Percentiles rank a stretch among this genome's conserved stretches.
phyloP scores from a whole-genome alignment of 2,329 filamentous ascomycete genomes.

The Venturia effusa region DNA sequence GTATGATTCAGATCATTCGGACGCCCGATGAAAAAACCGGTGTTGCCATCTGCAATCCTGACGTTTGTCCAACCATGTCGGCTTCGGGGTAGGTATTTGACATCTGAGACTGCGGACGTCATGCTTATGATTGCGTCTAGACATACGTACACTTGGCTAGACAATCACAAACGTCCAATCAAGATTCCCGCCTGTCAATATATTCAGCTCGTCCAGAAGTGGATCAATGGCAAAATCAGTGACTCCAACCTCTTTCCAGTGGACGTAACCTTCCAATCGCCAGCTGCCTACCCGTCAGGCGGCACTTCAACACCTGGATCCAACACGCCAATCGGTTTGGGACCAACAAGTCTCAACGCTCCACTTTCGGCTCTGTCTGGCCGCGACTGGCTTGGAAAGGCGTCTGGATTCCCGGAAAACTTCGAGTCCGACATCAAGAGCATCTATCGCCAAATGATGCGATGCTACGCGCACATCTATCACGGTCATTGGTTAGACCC shows the following conservation, averaged over 20 bases:
- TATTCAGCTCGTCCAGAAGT: slow-evolving; percentile 90
- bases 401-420: slow-evolving; percentile 54
- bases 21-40: slow-evolving; percentile 70
- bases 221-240: slow-evolving; percentile 93
- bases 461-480: slow-evolving; percentile 43
- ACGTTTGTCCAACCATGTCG: slow-evolving; percentile 82
- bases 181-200: slow-evolving; percentile 90
- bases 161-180: slow-evolving; percentile 74
- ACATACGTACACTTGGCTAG: slow-evolving; percentile 93
- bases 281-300: slow-evolving; percentile 40
- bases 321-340: slow-evolving; percentile 33
- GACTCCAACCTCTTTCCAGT: slow-evolving; percentile 86
- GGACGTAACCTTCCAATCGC: slow-evolving; percentile 55
- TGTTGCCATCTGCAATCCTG: slow-evolving; percentile 69
- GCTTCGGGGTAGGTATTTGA: slow-evolving; percentile 64
- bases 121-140: slow-evolving; percentile 38
- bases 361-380: slow-evolving; percentile 54
- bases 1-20: slow-evolving; percentile 80
- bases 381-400: slow-evolving; percentile 78
- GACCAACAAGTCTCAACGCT: slow-evolving; percentile 35
- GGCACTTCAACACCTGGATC: slow-evolving; percentile 36
- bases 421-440: slow-evolving; percentile 66
- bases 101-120: not conserved
- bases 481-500: slow-evolving; percentile 40
- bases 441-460: slow-evolving; percentile 45